Evolutionary conservation across 75 land plant genomes (phyloP).

Genomic region (Picea sitchensis): DNA sequence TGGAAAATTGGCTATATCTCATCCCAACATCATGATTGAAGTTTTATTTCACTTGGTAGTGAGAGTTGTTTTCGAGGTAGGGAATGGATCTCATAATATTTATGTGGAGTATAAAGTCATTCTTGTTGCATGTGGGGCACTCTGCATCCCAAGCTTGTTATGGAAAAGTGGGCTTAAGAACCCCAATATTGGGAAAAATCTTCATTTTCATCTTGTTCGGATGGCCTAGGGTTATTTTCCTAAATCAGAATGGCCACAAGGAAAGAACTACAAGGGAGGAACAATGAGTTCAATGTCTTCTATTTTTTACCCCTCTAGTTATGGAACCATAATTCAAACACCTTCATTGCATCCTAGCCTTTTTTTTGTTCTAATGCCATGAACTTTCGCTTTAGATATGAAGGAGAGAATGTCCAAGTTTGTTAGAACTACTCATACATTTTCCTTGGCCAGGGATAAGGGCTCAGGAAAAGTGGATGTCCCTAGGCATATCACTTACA

Average conservation of each 20-base stretch:
- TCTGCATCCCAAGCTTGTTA: constrained; percentile 51
- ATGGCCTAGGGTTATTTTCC: constrained; percentile 87
- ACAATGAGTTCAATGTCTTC: constrained; percentile 65
- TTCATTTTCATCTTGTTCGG: constrained; percentile 66
- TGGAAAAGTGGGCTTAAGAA: constrained; percentile 61
- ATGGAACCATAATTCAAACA: constrained; percentile 54
- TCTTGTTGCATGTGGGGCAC: constrained; percentile 62
- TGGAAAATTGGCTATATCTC: constrained; percentile 16
- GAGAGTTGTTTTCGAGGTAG: constrained; percentile 23
- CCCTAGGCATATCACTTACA: constrained; percentile 23
- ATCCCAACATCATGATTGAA: too few relatives aligned
- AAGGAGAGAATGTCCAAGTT: constrained; percentile 52
- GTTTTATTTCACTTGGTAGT: too few relatives aligned
- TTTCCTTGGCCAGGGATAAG: constrained; percentile 56
- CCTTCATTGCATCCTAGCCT: constrained; percentile 66
- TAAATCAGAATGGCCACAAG: background rate
- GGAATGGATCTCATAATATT: background rate
- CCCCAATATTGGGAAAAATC: constrained; percentile 53
- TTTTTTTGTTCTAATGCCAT: constrained; percentile 46
- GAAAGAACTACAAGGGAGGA: constrained; percentile 67
- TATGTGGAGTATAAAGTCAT: constrained; percentile 54
- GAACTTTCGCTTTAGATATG: constrained; percentile 37
- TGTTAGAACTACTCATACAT: constrained; percentile 53
- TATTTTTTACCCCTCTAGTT: constrained; percentile 18
- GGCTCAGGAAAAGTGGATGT: constrained; percentile 42